Base-by-base conservation (phyloP, 805 yeast species). In the Wickerhamia fluorescens region DNA sequence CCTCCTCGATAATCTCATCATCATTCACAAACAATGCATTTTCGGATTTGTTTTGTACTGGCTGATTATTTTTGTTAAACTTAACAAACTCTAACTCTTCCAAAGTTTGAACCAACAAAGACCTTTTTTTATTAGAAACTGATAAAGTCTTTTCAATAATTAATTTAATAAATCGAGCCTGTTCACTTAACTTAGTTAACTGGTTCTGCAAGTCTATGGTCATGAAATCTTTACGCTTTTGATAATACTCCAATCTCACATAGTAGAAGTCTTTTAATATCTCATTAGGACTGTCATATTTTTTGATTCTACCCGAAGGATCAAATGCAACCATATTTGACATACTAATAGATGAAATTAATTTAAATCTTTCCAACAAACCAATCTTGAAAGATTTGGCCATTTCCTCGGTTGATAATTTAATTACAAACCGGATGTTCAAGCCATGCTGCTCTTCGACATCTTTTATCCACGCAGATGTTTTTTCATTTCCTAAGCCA, bases 321-420 rank as follows among this genome's bases (percentile, higher is more conserved):
- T 92, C 96, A 58, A 92, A 92, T 0, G 96, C 94, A 32, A 92
- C 96, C 95, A 92, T 88, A 52, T 92, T 92, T 25, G 79, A 70
- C 37, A 85, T 63, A 51, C 71, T 77, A 23, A 92, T 61, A 5
- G 80, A 61, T 0, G 86, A 66, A 5, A 75, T 61, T 30, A 92
- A 67, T 49, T 83, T 87, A 61, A 92, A 92, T 49, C 87, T 68
- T 47, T 86, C 94, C 44, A 83, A 71, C 31, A 86, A 65, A 0
- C 98, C 98, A 14, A 80, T 71, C 29, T 66, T 66, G 37, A 68
- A 61, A 1, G 95, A 71, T 44, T 84, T 83, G 14, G 59, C 68
- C 97, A 92, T 89, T 49, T 89, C 95, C 26, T 78, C 89, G 30
- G 68, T 71, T 7, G 77, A 60, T 38, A 92, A 58, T 20, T 75